A percentile compares a stretch with the other conserved stretches of the same genome.
Evolutionary conservation across 2,329 filamentous ascomycete species (phyloP).

Genomic region (Fusarium stilboides): DNA sequence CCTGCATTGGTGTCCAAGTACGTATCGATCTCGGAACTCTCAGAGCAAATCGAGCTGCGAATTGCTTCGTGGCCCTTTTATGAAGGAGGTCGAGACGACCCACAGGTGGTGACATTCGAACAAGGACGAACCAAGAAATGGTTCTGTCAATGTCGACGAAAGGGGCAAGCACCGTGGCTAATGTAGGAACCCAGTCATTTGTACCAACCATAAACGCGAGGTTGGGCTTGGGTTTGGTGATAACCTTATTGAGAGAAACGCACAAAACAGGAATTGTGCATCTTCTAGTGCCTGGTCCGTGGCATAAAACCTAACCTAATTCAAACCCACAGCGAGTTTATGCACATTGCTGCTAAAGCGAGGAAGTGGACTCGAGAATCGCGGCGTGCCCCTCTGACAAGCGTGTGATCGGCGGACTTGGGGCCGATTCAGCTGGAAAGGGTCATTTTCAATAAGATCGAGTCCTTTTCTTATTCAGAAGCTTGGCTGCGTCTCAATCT

Average conservation of each 20-base stretch:
- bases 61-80: constrained; percentile 42
- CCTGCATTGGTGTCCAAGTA: constrained; percentile 16
- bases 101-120: constrained; percentile 40
- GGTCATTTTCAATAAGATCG: constrained; percentile 10
- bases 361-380: constrained; percentile 22
- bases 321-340: constrained; percentile 2
- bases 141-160: constrained; percentile 21
- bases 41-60: constrained; percentile 24
- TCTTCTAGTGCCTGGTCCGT: constrained; percentile 3
- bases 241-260: constrained; percentile 28
- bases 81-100: constrained; percentile 38
- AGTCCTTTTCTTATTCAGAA: constrained; percentile 3
- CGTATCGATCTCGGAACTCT: constrained; percentile 16
- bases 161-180: constrained; percentile 37
- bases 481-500: background rate
- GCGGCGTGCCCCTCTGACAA: constrained; percentile 17
- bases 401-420: constrained; percentile 10
- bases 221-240: constrained; percentile 4
- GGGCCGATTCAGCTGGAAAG: constrained; percentile 30
- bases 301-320: background rate
- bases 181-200: constrained; percentile 40
- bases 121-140: constrained; percentile 13
- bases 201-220: constrained; percentile 19
- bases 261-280: constrained; percentile 38
- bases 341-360: constrained; percentile 2